A percentile compares a stretch with the other conserved stretches of the same genome.
These are phyloP conservation scores for Alternaria longipes DNA, from an alignment of 2,329 filamentous ascomycete species.

Conservation along the genomic window DNA sequence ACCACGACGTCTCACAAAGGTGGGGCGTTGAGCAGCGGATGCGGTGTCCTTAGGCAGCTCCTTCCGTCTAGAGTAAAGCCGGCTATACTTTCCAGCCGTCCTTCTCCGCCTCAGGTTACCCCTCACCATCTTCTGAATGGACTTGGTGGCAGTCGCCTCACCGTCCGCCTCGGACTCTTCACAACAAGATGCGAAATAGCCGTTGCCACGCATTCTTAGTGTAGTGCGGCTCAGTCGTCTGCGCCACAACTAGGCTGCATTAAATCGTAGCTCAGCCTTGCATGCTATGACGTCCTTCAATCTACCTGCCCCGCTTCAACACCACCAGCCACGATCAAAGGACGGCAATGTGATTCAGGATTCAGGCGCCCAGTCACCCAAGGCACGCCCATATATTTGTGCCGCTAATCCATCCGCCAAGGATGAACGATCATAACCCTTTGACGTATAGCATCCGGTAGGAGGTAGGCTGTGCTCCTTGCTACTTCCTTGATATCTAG, in stretches of 20 bases:
- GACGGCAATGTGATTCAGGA: neutral
- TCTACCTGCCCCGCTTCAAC: constrained; percentile 1
- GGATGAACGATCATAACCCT: constrained; percentile 5
- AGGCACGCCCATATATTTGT: constrained; percentile 12
- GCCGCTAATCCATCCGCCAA: constrained; percentile 21
- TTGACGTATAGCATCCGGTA: neutral
- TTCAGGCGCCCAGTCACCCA: constrained; percentile 26
- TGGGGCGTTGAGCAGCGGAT: constrained; percentile 27
- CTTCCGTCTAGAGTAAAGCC: constrained; percentile 23
- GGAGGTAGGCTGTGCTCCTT: constrained; percentile 9
- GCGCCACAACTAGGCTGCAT: constrained; percentile 15
- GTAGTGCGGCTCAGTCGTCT: constrained; percentile 4
- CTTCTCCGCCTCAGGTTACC: neutral
- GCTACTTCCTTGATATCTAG: constrained; percentile 1
- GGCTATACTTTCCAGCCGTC: constrained; percentile 23
- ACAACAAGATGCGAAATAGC: neutral
- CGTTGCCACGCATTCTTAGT: neutral
- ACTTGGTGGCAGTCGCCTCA: neutral
- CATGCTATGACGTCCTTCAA: constrained; percentile 14
- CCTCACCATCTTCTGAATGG: neutral
- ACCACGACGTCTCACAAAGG: constrained; percentile 24
- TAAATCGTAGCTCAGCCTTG: constrained; percentile 8
- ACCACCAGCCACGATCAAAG: constrained; percentile 4
- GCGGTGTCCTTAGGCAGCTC: constrained; percentile 26
- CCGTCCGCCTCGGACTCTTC: neutral